A percentile compares a stretch with the other conserved stretches of the same genome.
Conservation (phyloP, 257 asterid genomes). For the Echites panduratus region DNA sequence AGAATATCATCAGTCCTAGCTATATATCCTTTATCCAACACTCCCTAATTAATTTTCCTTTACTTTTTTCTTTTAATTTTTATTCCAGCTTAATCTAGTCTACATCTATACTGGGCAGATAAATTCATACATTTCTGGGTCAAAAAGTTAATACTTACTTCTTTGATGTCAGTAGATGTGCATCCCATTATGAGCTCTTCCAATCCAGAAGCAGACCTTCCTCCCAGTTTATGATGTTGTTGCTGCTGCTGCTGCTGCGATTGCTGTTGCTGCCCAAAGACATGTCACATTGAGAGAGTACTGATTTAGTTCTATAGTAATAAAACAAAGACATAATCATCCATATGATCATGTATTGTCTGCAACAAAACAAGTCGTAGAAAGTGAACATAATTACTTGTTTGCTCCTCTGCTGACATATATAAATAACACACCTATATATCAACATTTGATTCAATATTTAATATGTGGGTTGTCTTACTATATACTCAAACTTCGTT, state of each 20-base stretch:
- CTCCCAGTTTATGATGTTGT: slow-evolving; percentile 67
- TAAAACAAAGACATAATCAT: slow-evolving; percentile 47
- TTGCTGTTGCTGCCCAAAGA: slow-evolving; percentile 30
- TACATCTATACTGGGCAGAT: background rate
- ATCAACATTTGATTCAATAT: no score
- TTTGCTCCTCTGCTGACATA: slow-evolving; percentile 25
- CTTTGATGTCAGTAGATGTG: slow-evolving; percentile 72
- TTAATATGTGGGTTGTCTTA: no score
- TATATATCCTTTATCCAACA: no score
- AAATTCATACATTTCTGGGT: slow-evolving; percentile 17
- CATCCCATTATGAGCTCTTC: slow-evolving; percentile 98
- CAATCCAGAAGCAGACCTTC: slow-evolving; percentile 91
- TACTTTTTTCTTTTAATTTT: background rate
- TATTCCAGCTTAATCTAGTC: background rate
- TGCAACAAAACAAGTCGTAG: slow-evolving; percentile 22
- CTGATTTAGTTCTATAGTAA: slow-evolving; percentile 21
- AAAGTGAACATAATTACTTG: slow-evolving; percentile 35
- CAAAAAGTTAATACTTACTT: slow-evolving; percentile 48
- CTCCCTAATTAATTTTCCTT: no score
- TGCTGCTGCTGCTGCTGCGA: slow-evolving; percentile 40
- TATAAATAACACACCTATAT: no score
- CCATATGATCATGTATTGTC: slow-evolving; percentile 70
- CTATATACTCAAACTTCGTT: no score
- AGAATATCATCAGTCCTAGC: slow-evolving; percentile 18
- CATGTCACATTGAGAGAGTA: no score